Evolutionary conservation across 192 early-diverging fungal genomes (phyloP).

Genomic region (Backusella psychrophila): DNA sequence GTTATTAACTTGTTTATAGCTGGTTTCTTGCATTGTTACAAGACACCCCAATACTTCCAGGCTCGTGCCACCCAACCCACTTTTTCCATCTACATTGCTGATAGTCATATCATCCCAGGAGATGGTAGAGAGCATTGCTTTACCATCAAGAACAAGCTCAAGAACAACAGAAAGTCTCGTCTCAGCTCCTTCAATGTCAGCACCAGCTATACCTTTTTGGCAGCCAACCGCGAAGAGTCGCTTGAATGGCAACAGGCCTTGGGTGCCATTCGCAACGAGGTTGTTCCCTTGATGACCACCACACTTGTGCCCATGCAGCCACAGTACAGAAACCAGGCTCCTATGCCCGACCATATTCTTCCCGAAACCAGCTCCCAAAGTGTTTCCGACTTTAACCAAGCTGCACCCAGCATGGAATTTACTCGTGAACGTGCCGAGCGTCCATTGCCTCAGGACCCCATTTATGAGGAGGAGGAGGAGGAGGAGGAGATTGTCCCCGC

Average conservation of each 20-base stretch:
- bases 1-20: neutral
- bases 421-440: too few relatives aligned
- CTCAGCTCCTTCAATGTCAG: neutral
- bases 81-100: constrained; percentile 7
- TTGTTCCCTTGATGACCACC: constrained; percentile 30
- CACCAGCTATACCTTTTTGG: neutral
- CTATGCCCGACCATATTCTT: neutral
- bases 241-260: neutral
- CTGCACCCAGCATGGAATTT: neutral
- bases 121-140: neutral
- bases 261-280: neutral
- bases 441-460: too few relatives aligned
- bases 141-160: neutral
- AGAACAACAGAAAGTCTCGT: neutral
- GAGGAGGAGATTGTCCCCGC: neutral
- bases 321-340: neutral
- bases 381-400: neutral
- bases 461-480: too few relatives aligned
- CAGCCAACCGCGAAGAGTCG: neutral
- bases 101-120: neutral
- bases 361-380: neutral
- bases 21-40: constrained; percentile 27
- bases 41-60: constrained; percentile 12
- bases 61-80: neutral
- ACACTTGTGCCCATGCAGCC: constrained; percentile 23